Conservation (phyloP, 352 stramenopile species). For the Phytophthora idaei region DNA sequence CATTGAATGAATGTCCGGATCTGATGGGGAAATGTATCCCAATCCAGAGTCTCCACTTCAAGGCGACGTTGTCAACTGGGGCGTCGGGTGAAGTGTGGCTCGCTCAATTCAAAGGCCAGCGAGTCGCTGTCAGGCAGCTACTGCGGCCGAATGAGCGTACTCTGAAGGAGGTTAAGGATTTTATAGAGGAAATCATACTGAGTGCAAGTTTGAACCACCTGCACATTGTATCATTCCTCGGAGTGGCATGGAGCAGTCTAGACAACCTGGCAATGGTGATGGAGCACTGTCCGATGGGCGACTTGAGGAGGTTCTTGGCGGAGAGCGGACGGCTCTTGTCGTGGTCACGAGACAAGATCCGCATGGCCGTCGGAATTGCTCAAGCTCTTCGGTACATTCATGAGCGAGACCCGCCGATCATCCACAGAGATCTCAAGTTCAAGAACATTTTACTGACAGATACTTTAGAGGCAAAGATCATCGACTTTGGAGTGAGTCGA, state of each 20-base stretch:
- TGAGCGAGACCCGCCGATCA: slow-evolving; percentile 22
- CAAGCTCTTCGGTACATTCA: slow-evolving; percentile 44
- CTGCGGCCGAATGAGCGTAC: slow-evolving; percentile 28
- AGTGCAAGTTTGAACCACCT: slow-evolving; percentile 33
- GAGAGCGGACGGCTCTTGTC: slow-evolving; percentile 14
- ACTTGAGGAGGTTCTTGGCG: slow-evolving; percentile 26
- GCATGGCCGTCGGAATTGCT: slow-evolving; percentile 39
- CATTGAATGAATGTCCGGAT: slow-evolving; percentile 1
- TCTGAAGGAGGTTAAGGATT: slow-evolving; percentile 25
- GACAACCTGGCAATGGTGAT: slow-evolving; percentile 45
- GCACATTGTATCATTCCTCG: slow-evolving; percentile 44
- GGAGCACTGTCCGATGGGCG: slow-evolving; percentile 34
- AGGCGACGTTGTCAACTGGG: slow-evolving; percentile 30
- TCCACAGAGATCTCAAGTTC: slow-evolving; percentile 55
- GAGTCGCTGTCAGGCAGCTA: slow-evolving; percentile 50
- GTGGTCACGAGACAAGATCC: slow-evolving; percentile 38
- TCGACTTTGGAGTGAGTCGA: slow-evolving; percentile 48
- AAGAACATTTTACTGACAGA: slow-evolving; percentile 45
- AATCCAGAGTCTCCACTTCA: slow-evolving; percentile 25
- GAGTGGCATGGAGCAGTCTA: slow-evolving; percentile 45
- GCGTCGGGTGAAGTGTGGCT: slow-evolving; percentile 46
- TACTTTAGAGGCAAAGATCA: slow-evolving; percentile 40
- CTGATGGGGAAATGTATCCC: slow-evolving; percentile 23
- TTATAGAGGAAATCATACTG: slow-evolving; percentile 45
- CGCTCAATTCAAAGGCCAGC: slow-evolving; percentile 20